phyloP scores from a whole-genome alignment of 2,329 filamentous ascomycete genomes.

The Pseudogymnoascus sp. region DNA sequence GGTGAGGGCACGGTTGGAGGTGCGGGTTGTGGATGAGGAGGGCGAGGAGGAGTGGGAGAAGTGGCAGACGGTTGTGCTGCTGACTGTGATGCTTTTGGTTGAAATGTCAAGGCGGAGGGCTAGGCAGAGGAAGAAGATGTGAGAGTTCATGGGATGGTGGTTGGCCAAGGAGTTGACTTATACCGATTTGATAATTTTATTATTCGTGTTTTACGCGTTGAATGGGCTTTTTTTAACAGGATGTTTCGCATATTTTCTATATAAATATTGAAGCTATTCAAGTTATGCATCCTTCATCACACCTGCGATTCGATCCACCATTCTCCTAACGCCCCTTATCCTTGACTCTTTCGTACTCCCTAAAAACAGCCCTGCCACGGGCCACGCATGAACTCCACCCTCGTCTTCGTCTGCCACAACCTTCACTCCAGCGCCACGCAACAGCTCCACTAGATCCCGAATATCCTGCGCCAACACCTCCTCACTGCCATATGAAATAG shows the following conservation, averaged over 20 bases:
- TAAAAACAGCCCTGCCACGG: constrained; percentile 57
- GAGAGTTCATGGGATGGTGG: background rate
- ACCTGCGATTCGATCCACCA: constrained; percentile 27
- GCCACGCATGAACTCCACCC: constrained; percentile 74
- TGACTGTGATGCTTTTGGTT: background rate
- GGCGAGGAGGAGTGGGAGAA: background rate
- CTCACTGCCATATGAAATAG: constrained; percentile 64
- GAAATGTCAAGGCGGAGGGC: background rate
- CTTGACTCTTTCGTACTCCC: constrained; percentile 40
- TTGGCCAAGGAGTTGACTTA: background rate
- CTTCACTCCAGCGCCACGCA: constrained; percentile 45
- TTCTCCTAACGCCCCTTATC: constrained; percentile 40
- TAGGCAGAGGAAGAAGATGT: background rate
- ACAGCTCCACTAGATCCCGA: constrained; percentile 46
- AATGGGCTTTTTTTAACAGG: background rate
- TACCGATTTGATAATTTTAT: constrained; percentile 17
- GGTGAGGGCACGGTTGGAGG: background rate
- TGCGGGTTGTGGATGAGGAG: background rate
- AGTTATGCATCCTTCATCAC: background rate
- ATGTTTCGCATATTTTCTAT: background rate
- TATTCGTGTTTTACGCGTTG: background rate
- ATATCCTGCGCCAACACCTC: constrained; percentile 72
- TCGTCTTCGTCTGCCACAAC: constrained; percentile 50
- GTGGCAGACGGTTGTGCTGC: background rate
- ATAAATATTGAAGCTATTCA: background rate